Conservation (phyloP, 225 moss, liverwort and hornwort species). For the Lunularia cruciata region DNA sequence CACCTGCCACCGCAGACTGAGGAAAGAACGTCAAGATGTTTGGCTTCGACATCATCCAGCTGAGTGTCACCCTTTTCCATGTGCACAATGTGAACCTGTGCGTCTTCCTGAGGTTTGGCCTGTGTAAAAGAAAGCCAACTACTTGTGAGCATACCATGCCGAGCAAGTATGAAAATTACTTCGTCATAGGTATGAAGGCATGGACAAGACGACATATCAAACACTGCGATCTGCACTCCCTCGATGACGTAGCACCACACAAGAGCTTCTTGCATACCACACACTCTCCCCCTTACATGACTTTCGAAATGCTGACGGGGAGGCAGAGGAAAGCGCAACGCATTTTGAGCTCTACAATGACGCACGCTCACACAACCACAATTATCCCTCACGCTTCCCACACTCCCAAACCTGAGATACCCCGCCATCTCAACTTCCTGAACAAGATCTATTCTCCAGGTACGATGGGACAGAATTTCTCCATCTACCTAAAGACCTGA, state of each 20-base stretch:
- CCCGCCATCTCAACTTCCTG: no score
- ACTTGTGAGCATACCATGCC: no score
- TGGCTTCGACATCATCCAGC: conserved; percentile 25
- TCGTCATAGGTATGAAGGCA: not conserved
- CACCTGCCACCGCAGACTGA: conserved; percentile 37
- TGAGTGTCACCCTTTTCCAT: conserved; percentile 29
- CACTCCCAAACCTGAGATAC: no score
- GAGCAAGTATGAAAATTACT: no score
- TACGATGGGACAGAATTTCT: no score
- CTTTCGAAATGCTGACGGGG: not conserved
- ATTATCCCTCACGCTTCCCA: no score
- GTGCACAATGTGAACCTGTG: conserved; percentile 42
- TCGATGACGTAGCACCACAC: no score
- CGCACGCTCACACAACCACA: no score
- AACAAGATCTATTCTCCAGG: not conserved
- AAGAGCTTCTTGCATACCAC: no score
- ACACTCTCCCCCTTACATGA: not conserved
- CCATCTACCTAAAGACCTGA: not conserved
- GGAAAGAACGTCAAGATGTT: conserved; percentile 33
- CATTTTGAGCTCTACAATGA: no score
- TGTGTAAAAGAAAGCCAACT: not conserved
- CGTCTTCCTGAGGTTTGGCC: conserved; percentile 21
- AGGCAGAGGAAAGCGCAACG: not conserved
- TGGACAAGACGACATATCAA: not conserved
- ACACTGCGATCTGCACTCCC: no score